Evolutionary conservation across 495 filamentous ascomycete species (phyloP).

Genomic region (Acidomyces sp.): DNA sequence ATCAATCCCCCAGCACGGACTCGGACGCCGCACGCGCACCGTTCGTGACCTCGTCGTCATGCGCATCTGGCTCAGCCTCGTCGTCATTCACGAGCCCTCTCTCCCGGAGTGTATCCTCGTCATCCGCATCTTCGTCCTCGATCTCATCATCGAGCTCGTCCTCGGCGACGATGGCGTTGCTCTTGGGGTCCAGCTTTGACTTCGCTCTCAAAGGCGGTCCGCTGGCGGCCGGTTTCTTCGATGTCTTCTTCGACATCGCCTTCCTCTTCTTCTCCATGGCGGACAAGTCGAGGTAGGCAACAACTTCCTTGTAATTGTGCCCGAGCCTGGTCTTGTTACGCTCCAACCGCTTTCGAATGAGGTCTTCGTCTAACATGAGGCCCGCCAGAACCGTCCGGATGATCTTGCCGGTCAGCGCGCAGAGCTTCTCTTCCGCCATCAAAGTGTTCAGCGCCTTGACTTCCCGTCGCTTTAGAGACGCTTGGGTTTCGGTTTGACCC

Average conservation of each 20-base stretch:
- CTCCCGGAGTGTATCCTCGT: constrained; percentile 33
- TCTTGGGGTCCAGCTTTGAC: constrained; percentile 14
- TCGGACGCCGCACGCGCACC: constrained; percentile 39
- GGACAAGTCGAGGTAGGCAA: constrained; percentile 35
- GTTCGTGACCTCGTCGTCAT: constrained; percentile 48
- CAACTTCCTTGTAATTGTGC: constrained; percentile 18
- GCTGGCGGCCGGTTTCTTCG: constrained; percentile 29
- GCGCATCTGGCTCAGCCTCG: constrained; percentile 40
- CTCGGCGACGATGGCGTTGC: constrained; percentile 22
- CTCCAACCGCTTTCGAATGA: constrained; percentile 46
- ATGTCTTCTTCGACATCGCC: constrained; percentile 32
- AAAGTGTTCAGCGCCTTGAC: constrained; percentile 37
- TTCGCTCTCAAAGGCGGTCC: constrained; percentile 20
- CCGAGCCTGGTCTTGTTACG: constrained; percentile 19
- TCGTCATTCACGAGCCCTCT: constrained; percentile 25
- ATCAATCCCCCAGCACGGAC: constrained; percentile 43
- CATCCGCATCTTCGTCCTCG: constrained; percentile 26
- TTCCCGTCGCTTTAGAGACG: constrained; percentile 12
- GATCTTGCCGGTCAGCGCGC: constrained; percentile 69
- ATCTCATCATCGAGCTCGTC: constrained; percentile 33
- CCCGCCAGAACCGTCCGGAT: constrained; percentile 64
- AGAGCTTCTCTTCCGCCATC: constrained; percentile 67
- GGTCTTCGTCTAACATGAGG: constrained; percentile 52
- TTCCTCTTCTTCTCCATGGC: constrained; percentile 39
- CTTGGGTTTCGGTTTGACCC: constrained; percentile 16